A percentile compares a stretch with the other conserved stretches of the same genome.
phyloP scores from a whole-genome alignment of 345 rosid genomes.

The Anacardium occidentale region DNA sequence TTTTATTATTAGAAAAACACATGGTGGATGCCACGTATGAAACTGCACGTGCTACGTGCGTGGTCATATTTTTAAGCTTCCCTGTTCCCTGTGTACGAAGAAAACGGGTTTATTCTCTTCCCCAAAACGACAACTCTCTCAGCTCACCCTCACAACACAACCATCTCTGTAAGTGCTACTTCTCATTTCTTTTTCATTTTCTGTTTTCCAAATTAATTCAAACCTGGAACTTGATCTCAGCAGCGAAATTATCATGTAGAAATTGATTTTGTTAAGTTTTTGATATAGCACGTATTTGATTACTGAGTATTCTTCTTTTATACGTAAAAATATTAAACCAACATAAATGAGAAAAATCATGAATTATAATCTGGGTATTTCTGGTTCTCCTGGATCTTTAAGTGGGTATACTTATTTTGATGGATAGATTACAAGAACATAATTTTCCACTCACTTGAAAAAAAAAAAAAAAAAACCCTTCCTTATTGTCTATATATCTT shows the following conservation, averaged over 20 bases:
- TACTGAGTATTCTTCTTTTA: not conserved
- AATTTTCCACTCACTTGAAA: not conserved
- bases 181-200: not conserved
- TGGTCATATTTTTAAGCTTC: not conserved
- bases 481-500: too few relatives aligned
- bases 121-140: not conserved
- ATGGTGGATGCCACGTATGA: too few relatives aligned
- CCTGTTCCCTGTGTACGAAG: not conserved
- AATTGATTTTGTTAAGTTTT: not conserved
- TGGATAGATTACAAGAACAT: not conserved
- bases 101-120: not conserved
- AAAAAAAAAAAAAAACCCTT: too few relatives aligned
- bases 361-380: not conserved
- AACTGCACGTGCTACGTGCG: not conserved
- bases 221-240: not conserved
- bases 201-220: not conserved
- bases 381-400: constrained; percentile 9
- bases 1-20: too few relatives aligned
- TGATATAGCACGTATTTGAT: not conserved
- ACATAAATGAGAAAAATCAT: too few relatives aligned
- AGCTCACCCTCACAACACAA: not conserved
- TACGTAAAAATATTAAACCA: not conserved
- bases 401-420: not conserved
- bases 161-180: not conserved
- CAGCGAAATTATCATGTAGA: not conserved